Percentiles rank a stretch among this genome's conserved stretches.
Evolutionary conservation across 2,329 filamentous ascomycete genomes (phyloP).

Genomic region (Chaetothyriales sp.): DNA sequence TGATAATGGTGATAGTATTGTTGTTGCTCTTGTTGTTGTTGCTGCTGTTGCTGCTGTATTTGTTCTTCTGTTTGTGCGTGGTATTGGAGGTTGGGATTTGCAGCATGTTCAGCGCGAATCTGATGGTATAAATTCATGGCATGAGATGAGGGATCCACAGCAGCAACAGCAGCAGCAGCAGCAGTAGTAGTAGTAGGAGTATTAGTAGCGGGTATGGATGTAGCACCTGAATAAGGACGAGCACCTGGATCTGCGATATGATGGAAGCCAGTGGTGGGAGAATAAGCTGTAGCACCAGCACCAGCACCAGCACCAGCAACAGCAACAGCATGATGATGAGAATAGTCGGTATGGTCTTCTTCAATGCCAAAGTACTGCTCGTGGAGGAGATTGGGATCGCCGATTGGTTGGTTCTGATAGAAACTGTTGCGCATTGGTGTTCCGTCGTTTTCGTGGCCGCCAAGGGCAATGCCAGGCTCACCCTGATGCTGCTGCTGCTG

Average conservation of each 20-base stretch:
- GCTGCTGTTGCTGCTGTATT: not conserved
- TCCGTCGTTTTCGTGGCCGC: slow-evolving; percentile 3
- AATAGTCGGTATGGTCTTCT: slow-evolving; percentile 1
- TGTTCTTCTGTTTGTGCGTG: too few species aligned
- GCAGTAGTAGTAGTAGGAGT: not conserved
- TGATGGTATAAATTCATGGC: not conserved
- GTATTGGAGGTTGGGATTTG: not conserved
- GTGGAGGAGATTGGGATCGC: slow-evolving; percentile 16
- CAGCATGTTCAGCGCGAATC: not conserved
- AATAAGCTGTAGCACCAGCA: too few species aligned
- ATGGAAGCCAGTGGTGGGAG: too few species aligned
- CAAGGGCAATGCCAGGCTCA: slow-evolving; percentile 1
- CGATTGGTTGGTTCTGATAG: slow-evolving; percentile 11
- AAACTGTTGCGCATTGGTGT: slow-evolving; percentile 13
- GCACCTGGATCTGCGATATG: too few species aligned
- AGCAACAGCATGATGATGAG: not conserved
- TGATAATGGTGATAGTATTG: not conserved
- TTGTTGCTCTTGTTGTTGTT: not conserved
- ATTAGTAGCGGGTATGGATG: too few species aligned
- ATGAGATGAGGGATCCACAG: not conserved
- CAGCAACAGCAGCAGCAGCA: too few species aligned
- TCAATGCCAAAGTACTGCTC: slow-evolving; percentile 16
- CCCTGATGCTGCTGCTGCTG: not conserved
- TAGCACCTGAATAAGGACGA: too few species aligned
- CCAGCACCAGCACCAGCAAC: not conserved